Conservation (phyloP, 2,329 filamentous ascomycete genomes). For the Xylaria sp. region DNA sequence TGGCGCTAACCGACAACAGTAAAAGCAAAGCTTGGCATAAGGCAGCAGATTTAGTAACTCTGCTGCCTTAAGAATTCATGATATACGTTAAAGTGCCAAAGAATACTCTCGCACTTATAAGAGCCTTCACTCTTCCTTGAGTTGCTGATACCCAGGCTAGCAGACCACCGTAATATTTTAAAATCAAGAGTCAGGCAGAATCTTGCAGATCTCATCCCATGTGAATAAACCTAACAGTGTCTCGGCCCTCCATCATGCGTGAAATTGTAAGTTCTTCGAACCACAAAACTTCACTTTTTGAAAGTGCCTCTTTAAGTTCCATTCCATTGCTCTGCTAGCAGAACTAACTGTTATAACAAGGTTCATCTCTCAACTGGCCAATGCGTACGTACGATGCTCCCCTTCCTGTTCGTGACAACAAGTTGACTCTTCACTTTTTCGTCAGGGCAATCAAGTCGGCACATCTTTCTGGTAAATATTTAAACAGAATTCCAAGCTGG, state of each 20-base stretch:
- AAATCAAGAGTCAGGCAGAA: no score
- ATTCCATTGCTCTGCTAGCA: neutral
- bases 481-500: neutral
- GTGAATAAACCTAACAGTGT: no score
- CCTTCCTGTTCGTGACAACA: no score
- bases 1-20: neutral
- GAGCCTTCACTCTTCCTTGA: no score
- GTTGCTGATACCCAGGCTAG: no score
- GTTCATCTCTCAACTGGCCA: conserved; percentile 99
- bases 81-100: neutral
- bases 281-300: neutral
- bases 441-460: conserved; percentile 99
- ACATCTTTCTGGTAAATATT: conserved; percentile 89
- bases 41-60: no score
- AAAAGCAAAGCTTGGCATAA: neutral
- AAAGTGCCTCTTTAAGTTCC: neutral
- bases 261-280: neutral
- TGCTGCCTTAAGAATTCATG: neutral
- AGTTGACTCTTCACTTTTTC: conserved; percentile 4
- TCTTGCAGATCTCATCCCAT: no score
- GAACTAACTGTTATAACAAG: conserved; percentile 59
- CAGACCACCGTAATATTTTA: no score
- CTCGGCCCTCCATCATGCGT: neutral
- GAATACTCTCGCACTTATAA: neutral
- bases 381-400: conserved; percentile 75